phyloP scores from a whole-genome alignment of 768 basidiomycete genomes.

The Russula sp. region DNA sequence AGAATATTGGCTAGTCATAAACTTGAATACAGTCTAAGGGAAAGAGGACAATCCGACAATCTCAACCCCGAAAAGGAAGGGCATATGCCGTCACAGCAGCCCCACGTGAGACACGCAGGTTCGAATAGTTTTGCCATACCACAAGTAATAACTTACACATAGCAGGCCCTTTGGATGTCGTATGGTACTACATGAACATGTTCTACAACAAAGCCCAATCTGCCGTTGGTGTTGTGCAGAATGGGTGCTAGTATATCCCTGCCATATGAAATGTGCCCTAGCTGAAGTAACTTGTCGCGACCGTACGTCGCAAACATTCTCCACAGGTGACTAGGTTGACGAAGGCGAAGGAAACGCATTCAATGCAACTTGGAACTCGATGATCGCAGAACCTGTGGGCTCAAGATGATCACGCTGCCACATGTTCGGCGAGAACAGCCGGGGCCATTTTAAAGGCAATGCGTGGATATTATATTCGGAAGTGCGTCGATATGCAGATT shows the following conservation, averaged over 20 bases:
- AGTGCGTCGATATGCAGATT: conserved; percentile 1
- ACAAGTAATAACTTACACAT: conserved; percentile 1
- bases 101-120: neutral
- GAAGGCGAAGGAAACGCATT: neutral
- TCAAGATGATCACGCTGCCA: neutral
- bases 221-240: neutral
- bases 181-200: neutral
- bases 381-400: neutral
- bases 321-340: neutral
- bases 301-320: neutral
- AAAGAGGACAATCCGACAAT: too few relatives aligned
- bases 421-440: neutral
- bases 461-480: neutral
- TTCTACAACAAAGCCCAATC: neutral
- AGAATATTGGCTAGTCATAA: too few relatives aligned
- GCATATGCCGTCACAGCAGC: neutral
- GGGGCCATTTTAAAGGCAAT: neutral
- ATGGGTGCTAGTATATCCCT: neutral
- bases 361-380: neutral
- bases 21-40: too few relatives aligned
- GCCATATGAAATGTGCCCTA: neutral
- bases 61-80: neutral
- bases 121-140: neutral
- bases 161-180: neutral
- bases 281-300: neutral